Evolutionary conservation across 345 rosid genomes (phyloP), one percentile per base, ranked within the genome.

Genomic region (Pseudoturritis turrita): DNA sequence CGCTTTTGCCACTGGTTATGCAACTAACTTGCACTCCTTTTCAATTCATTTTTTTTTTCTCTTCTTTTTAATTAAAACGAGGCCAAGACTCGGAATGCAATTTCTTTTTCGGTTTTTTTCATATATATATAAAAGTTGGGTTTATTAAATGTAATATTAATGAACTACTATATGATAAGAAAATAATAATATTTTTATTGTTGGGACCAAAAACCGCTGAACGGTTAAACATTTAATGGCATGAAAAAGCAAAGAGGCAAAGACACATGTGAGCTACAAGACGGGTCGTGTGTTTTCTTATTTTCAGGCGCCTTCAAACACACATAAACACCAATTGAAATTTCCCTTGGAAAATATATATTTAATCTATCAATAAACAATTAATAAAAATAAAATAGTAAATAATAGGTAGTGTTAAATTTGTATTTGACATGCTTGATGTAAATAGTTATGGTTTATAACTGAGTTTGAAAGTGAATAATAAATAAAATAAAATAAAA

Each of bases 181-280:
- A 70, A 56, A 47, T 14, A 15, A 15, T 39, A 28, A 44, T 33
- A 35, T 4, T 44, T 65, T 52, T 52, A 22, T 33, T 33, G 67
- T 59, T 70, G 83, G 83, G 83, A 76, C 83, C 83, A 77, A 64
- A 72, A 69, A 77, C 76, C 28, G 71, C 59, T 46, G 39, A 47
- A 33, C 23, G 41, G 6, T 50, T 41, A 50, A 33, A 62, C 55
- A 70, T 74, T 68, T 22, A 70, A 15, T 51, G 29, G 56, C 53
- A 22, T 66, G 62, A 13, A 45, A 22, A 59, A 35, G 71, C 55
- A 53, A 46, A 56, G 47, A 50, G 40, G 36, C 39, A 33, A 66
- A 58, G 31, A 39, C 69, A 40, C 56, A 49, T 49, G 78, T 28
- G 52, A 72, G 17, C 35, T 56, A 37, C 56, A 56, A 36, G 81